A percentile compares a stretch with the other conserved stretches of the same genome.
phyloP scores from a whole-genome alignment of 1,139 yeast species.

The Komagataea norvegica region DNA sequence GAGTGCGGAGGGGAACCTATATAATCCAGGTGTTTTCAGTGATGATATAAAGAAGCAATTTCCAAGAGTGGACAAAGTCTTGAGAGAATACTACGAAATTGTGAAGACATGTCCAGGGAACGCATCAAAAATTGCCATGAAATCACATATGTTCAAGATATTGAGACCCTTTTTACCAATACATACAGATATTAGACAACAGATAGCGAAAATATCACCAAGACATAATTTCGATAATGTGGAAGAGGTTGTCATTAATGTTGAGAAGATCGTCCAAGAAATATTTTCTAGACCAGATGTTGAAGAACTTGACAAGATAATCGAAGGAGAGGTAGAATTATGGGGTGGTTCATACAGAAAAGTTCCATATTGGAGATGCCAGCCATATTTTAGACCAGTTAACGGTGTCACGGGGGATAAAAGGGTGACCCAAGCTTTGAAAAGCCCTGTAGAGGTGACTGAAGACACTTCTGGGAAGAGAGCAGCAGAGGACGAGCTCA shows the following conservation, averaged over 20 bases:
- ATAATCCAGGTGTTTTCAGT: constrained; percentile 85
- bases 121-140: constrained; percentile 81
- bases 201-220: constrained; percentile 53
- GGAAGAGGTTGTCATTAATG: constrained; percentile 63
- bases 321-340: constrained; percentile 47
- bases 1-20: constrained; percentile 95
- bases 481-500: constrained; percentile 12
- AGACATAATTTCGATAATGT: constrained; percentile 49
- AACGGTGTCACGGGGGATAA: constrained; percentile 58
- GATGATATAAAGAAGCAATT: constrained; percentile 57
- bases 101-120: constrained; percentile 61
- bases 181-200: constrained; percentile 73
- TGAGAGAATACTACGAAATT: constrained; percentile 85
- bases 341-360: constrained; percentile 83
- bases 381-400: constrained; percentile 87
- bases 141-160: constrained; percentile 87
- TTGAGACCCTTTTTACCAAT: constrained; percentile 70
- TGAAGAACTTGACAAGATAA: constrained; percentile 46
- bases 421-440: constrained; percentile 33
- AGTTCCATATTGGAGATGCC: constrained; percentile 97
- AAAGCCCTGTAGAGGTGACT: constrained; percentile 12
- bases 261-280: constrained; percentile 59
- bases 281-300: constrained; percentile 46
- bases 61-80: constrained; percentile 79
- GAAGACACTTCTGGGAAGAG: constrained; percentile 9